Conservation (phyloP, 2,329 filamentous ascomycete species). For the Calonectria crousiana region DNA sequence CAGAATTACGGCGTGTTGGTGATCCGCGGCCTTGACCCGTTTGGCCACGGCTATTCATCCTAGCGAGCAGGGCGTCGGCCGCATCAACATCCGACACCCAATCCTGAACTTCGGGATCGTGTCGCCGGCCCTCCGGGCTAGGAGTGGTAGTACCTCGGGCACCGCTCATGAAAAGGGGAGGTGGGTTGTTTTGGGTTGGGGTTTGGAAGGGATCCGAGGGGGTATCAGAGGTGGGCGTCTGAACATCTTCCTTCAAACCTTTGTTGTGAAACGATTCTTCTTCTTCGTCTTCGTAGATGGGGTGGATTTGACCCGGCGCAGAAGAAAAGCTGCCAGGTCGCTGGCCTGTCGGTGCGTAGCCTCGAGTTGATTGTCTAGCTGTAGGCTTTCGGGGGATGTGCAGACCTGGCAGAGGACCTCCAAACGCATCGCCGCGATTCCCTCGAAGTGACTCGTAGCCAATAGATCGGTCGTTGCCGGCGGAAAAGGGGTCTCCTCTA, state of each 20-base stretch:
- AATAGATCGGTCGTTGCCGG: slow-evolving; percentile 53
- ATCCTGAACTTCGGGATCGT: slow-evolving; percentile 67
- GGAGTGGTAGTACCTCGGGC: slow-evolving; percentile 52
- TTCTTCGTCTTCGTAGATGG: slow-evolving; percentile 71
- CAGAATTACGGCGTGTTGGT: slow-evolving; percentile 54
- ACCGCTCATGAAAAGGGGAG: slow-evolving; percentile 41
- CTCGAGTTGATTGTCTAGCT: slow-evolving; percentile 44
- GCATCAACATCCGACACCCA: slow-evolving; percentile 70
- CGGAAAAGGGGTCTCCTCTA: slow-evolving; percentile 59
- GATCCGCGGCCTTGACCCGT: slow-evolving; percentile 49
- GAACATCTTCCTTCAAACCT: slow-evolving; percentile 39
- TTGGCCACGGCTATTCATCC: slow-evolving; percentile 51
- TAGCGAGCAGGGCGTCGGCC: slow-evolving; percentile 64
- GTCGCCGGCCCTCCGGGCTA: slow-evolving; percentile 54
- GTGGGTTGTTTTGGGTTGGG: slow-evolving; percentile 48
- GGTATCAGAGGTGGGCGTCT: slow-evolving; percentile 51
- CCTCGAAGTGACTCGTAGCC: slow-evolving; percentile 65
- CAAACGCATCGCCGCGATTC: slow-evolving; percentile 34
- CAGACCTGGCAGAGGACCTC: slow-evolving; percentile 33
- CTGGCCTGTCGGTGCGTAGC: slow-evolving; percentile 49
- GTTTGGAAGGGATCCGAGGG: slow-evolving; percentile 65
- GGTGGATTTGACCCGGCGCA: slow-evolving; percentile 62
- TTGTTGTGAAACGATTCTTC: slow-evolving; percentile 54
- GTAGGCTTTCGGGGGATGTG: slow-evolving; percentile 51
- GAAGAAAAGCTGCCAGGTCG: slow-evolving; percentile 45